Evolutionary conservation across 2,329 filamentous ascomycete genomes (phyloP), one percentile per base, ranked within the genome.

Genomic region (Trichoderma citrinoviride): DNA sequence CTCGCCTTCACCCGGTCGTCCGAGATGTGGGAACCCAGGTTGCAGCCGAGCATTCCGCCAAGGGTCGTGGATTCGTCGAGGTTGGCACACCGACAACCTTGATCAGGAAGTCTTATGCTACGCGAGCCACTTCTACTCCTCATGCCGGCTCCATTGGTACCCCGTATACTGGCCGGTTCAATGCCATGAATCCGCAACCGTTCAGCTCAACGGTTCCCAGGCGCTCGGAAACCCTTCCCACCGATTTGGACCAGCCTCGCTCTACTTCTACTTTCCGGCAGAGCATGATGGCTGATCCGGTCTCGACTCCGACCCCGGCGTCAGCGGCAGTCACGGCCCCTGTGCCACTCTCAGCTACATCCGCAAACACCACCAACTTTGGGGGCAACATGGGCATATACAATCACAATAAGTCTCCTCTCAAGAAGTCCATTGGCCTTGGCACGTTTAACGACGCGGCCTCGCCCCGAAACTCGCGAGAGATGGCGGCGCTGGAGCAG

Each of bases 81-180:
- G 71, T 75, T 15, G 83, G 85, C 25, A 86, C 83, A 1, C 86
- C 86, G 1, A 83, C 81, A 1, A 85, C 86, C 0, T 77, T 87
- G 54, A 81, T 97, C 69, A 90, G 90, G 66, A 88, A 91, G 52
- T 87, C 87, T 1, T 97, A 97, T 76, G 85, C 87, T 68, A 91
- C 90, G 1, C 91, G 93, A 65, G 90, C 92, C 5, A 97, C 97
- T 73, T 88, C 90, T 0, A 97, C 97, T 73, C 88, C 90, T 0
- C 87, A 92, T 69, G 84, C 92, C 68, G 87, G 93, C 70, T 88
- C 90, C 0, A 87, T 93, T 53, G 72, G 74, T 23, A 54, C 74
- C 33, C 75, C 73, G 55, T 75, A 71, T 67, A 75, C 73, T 68
- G 23, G 47, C 12, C 67, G 73, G 55, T 78, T 70, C 72, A 81